Evolutionary conservation across 495 filamentous ascomycete genomes (phyloP), one percentile per base, ranked within the genome.

Genomic region (Margaritispora aquatica): DNA sequence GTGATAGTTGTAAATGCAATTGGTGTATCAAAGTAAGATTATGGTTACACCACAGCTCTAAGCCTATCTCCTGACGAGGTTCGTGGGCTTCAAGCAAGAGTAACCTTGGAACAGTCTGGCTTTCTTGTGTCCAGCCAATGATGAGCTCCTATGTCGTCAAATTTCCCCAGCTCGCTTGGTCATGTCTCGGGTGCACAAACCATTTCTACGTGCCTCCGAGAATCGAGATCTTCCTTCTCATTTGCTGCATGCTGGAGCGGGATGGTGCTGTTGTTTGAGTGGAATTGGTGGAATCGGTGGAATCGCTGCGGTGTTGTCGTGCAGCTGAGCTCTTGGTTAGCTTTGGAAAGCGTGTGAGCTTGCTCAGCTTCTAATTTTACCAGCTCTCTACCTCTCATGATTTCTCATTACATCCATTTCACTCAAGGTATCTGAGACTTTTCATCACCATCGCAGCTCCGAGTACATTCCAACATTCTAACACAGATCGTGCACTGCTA

Each of bases 341-440:
- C n/a, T n/a, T n/a, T n/a, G n/a, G n/a, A n/a, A 44, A 9, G 17
- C 3, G 38, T 44, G 38, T 24, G 26, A 58, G 56, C 51, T 55
- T 55, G 56, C 57, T 49, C 57, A 49, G 50, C 57, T 59, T 51
- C 47, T 59, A 59, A 44, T 51, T 54, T 47, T 48, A 55, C 55
- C 58, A 27, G 55, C 53, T 22, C 7, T 26, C 51, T 47, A 21
- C 51, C 44, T 46, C 58, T 2, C 27, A 9, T 51, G 21, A 22
- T 36, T 26, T 41, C 22, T 27, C n/a, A 11, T 20, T 8, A 24
- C 51, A 41, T 3, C 51, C 49, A 26, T 48, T n/a, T n/a, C n/a
- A n/a, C n/a, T n/a, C n/a, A n/a, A n/a, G n/a, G n/a, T n/a, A n/a
- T n/a, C n/a, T n/a, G n/a, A n/a, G n/a, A n/a, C n/a, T n/a, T n/a